Percentiles rank a stretch among this genome's conserved stretches.
Conservation (phyloP, 2,329 filamentous ascomycete species). For the Ophiostoma piceae region DNA sequence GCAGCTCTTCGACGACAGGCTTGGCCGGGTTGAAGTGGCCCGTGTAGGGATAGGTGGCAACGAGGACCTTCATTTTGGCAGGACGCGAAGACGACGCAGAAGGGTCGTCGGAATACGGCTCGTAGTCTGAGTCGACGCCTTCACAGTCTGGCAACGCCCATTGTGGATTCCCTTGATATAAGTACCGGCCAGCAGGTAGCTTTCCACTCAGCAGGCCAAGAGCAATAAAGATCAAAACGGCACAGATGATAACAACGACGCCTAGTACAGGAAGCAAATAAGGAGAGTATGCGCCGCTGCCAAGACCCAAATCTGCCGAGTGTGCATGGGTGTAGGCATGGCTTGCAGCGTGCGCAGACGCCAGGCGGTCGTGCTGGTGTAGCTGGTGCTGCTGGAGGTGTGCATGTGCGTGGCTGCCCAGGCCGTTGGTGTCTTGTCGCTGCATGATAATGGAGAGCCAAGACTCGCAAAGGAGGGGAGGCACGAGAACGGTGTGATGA, state of each 20-base stretch:
- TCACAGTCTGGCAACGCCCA: slow-evolving; percentile 3
- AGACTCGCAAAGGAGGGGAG: neutral
- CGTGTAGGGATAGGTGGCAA: slow-evolving; percentile 39
- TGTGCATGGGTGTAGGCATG: slow-evolving; percentile 11
- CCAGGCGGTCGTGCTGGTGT: neutral
- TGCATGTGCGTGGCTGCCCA: slow-evolving; percentile 7
- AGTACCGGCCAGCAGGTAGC: neutral
- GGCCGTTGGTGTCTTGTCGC: slow-evolving; percentile 4
- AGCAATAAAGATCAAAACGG: slow-evolving; percentile 8
- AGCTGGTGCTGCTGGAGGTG: slow-evolving; percentile 1
- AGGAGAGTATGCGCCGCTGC: slow-evolving; percentile 9
- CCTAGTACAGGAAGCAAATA: slow-evolving; percentile 8
- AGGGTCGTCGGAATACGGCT: neutral
- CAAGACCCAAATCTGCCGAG: slow-evolving; percentile 13
- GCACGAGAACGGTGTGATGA: slow-evolving; percentile 7
- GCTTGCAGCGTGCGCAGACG: neutral
- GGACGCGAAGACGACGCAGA: slow-evolving; percentile 1
- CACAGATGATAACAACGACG: neutral
- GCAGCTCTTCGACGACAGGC: slow-evolving; percentile 37
- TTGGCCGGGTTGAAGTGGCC: slow-evolving; percentile 40
- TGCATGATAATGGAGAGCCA: slow-evolving; percentile 9
- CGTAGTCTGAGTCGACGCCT: slow-evolving; percentile 3
- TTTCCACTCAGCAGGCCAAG: neutral
- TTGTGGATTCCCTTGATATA: slow-evolving; percentile 2
- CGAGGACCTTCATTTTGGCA: slow-evolving; percentile 35